Evolutionary conservation across 2,329 filamentous ascomycete species (phyloP).

Genomic region (Zymoseptoria brevis): DNA sequence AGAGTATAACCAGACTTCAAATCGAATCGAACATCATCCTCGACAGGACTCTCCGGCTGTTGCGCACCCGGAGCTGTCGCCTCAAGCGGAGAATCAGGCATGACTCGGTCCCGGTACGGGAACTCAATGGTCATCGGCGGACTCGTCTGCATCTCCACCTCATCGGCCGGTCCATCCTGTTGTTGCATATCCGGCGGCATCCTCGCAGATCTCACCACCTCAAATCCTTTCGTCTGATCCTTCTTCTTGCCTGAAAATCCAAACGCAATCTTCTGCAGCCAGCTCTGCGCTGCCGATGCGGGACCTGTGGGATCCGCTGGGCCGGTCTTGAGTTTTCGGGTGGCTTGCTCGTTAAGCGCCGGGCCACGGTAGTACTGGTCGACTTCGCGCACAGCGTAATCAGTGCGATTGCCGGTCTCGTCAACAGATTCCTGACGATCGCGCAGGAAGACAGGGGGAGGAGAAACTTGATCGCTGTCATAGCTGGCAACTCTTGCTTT

Average conservation of each 20-base stretch:
- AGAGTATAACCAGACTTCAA: background rate
- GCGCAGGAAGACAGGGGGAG: conserved; percentile 48
- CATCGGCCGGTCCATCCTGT: conserved; percentile 48
- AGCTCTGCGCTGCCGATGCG: conserved; percentile 79
- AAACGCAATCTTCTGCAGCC: conserved; percentile 61
- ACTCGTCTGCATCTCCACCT: conserved; percentile 28
- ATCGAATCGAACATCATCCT: background rate
- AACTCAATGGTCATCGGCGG: conserved; percentile 22
- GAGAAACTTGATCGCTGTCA: conserved; percentile 37
- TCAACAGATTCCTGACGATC: conserved; percentile 47
- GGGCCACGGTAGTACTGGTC: conserved; percentile 96
- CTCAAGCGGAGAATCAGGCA: conserved; percentile 6
- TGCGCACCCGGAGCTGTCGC: background rate
- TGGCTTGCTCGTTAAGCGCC: conserved; percentile 71
- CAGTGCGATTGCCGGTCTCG: conserved; percentile 45
- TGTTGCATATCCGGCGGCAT: conserved; percentile 66
- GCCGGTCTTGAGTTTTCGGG: conserved; percentile 81
- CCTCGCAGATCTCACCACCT: conserved; percentile 83
- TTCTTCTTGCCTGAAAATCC: conserved; percentile 59
- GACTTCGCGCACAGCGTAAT: conserved; percentile 89
- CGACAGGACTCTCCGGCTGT: background rate
- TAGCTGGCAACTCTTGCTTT: conserved; percentile 24
- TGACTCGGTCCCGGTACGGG: conserved; percentile 16
- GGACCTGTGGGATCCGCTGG: conserved; percentile 91
- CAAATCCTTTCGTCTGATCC: conserved; percentile 87